A percentile compares a stretch with the other conserved stretches of the same genome.
These are phyloP conservation scores for Fistulifera solaris DNA, from an alignment of 108 stramenopile genomes.

Conservation along the genomic window DNA sequence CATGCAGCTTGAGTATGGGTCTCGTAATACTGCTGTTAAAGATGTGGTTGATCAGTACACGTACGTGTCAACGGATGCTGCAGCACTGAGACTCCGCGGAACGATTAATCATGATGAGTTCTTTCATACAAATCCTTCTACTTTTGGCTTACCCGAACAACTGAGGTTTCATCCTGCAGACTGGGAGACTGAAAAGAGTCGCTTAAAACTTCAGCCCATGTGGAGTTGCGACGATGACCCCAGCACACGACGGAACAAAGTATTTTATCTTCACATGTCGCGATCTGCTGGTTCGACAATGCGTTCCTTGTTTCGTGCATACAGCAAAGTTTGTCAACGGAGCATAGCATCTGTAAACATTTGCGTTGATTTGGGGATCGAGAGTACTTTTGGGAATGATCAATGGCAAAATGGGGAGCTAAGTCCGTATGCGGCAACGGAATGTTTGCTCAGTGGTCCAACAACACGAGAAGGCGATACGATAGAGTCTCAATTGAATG, in stretches of 20 bases:
- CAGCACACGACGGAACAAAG: not conserved
- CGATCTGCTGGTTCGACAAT: not conserved
- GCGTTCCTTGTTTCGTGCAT: not conserved
- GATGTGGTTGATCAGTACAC: no score
- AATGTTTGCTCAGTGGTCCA: not conserved
- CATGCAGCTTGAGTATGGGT: no score
- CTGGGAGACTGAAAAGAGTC: no score
- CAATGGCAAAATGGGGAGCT: not conserved
- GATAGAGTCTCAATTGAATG: not conserved
- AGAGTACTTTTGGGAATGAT: not conserved
- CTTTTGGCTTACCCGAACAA: no score
- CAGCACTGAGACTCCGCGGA: no score
- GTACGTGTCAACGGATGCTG: no score
- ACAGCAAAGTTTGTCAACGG: not conserved
- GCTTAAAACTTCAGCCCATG: not conserved
- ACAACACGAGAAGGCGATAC: not conserved
- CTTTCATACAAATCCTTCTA: no score
- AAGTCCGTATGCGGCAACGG: not conserved
- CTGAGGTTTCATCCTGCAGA: no score
- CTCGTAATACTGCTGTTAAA: no score
- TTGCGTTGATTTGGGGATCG: slow-evolving; percentile 2
- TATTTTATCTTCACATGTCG: slow-evolving; percentile 5
- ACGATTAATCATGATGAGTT: no score
- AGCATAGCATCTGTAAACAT: not conserved
- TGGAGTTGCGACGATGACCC: slow-evolving; percentile 2